These are phyloP conservation scores for Pleurotus cornucopiae DNA, from an alignment of 768 basidiomycete genomes.

Conservation along the genomic window DNA sequence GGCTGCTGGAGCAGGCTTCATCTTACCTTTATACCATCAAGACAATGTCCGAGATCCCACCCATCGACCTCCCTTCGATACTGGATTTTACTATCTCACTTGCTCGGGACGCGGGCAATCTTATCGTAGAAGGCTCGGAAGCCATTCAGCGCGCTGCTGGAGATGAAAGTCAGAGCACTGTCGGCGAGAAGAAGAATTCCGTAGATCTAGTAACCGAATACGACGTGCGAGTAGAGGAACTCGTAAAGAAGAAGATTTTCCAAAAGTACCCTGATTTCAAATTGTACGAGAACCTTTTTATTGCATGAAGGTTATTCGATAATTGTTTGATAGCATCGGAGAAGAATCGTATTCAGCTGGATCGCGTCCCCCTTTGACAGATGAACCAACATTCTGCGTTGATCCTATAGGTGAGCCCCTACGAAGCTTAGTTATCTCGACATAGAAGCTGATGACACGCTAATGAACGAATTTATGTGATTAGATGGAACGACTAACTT, in stretches of 20 bases:
- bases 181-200: slow-evolving; percentile 81
- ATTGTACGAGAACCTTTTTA: slow-evolving; percentile 53
- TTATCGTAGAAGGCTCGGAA: slow-evolving; percentile 74
- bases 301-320: not conserved
- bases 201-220: slow-evolving; percentile 95
- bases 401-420: slow-evolving; percentile 80
- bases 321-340: slow-evolving; percentile 60
- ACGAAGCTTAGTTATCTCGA: too few species aligned
- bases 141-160: slow-evolving; percentile 55
- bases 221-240: slow-evolving; percentile 85
- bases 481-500: slow-evolving; percentile 89
- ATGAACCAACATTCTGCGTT: slow-evolving; percentile 92
- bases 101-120: slow-evolving; percentile 67
- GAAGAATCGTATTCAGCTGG: slow-evolving; percentile 90
- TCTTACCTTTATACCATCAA: too few species aligned
- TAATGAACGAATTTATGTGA: not conserved
- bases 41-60: not conserved
- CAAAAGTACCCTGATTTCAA: slow-evolving; percentile 68
- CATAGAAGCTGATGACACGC: not conserved
- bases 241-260: slow-evolving; percentile 68
- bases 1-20: too few species aligned
- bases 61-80: slow-evolving; percentile 49
- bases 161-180: slow-evolving; percentile 46
- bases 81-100: slow-evolving; percentile 68
- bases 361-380: slow-evolving; percentile 63